phyloP scores from a whole-genome alignment of 108 stramenopile genomes.

The Nitzschia putrida region DNA sequence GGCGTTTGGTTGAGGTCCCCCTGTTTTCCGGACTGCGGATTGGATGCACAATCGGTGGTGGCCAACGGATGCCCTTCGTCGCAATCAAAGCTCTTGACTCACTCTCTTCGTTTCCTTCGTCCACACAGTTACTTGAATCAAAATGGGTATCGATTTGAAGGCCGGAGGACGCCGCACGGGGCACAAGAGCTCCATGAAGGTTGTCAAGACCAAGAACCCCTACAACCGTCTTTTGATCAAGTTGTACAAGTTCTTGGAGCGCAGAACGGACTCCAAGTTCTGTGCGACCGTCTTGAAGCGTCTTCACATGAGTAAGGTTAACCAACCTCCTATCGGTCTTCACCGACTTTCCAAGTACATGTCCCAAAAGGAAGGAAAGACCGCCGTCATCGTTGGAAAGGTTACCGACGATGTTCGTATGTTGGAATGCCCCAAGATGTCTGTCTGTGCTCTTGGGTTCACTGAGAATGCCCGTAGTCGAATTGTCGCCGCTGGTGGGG shows the following conservation, averaged over 20 bases:
- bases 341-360: slow-evolving; percentile 94
- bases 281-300: slow-evolving; percentile 94
- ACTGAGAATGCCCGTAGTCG: slow-evolving; percentile 98
- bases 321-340: slow-evolving; percentile 95
- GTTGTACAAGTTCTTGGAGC: slow-evolving; percentile 97
- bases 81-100: not conserved
- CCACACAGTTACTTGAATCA: not conserved
- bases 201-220: slow-evolving; percentile 96
- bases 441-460: slow-evolving; percentile 96
- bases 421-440: slow-evolving; percentile 91
- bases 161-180: slow-evolving; percentile 98
- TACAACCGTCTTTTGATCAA: slow-evolving; percentile 98
- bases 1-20: no score
- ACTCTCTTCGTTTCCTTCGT: not conserved
- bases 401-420: slow-evolving; percentile 99
- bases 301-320: slow-evolving; percentile 97
- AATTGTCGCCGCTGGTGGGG: slow-evolving; percentile 97
- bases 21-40: no score
- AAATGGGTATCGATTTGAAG: slow-evolving; percentile 99
- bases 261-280: slow-evolving; percentile 98
- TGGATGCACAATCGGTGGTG: no score
- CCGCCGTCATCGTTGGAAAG: slow-evolving; percentile 96
- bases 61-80: no score
- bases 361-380: slow-evolving; percentile 96
- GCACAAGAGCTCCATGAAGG: slow-evolving; percentile 95